phyloP scores from a whole-genome alignment of 768 basidiomycete genomes.

The Gloeopeniophorella convolvens region DNA sequence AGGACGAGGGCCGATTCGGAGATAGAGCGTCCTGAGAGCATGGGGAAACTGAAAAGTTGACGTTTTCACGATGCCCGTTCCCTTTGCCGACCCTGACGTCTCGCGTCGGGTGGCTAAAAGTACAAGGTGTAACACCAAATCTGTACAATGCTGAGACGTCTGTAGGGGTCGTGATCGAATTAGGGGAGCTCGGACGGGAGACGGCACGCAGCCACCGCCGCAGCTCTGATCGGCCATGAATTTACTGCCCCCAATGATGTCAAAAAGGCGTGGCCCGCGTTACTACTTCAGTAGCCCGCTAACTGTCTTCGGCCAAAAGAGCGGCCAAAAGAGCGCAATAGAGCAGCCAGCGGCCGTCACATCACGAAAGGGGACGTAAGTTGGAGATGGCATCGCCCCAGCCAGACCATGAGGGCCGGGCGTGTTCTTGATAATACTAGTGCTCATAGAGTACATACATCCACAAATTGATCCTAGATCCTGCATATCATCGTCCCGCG shows the following conservation, averaged over 20 bases:
- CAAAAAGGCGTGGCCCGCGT: no score
- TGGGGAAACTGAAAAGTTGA: neutral
- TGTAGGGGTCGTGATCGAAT: no score
- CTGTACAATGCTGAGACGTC: no score
- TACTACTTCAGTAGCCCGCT: neutral
- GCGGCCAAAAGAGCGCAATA: neutral
- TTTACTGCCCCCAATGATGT: no score
- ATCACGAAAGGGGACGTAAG: slow-evolving; percentile 6
- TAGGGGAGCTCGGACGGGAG: no score
- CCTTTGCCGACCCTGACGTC: no score
- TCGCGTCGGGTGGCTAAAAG: no score
- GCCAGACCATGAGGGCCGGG: slow-evolving; percentile 13
- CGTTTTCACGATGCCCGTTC: no score
- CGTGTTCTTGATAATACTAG: slow-evolving; percentile 3
- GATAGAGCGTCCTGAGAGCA: neutral
- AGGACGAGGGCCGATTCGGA: neutral
- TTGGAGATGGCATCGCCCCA: neutral
- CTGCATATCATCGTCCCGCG: no score
- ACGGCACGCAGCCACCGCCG: no score
- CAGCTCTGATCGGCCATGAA: no score
- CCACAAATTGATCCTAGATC: neutral
- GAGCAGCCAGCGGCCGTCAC: neutral
- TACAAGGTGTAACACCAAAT: no score
- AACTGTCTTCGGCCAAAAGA: neutral
- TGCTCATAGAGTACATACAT: neutral